A percentile compares a stretch with the other conserved stretches of the same genome.
Evolutionary conservation across 2,329 filamentous ascomycete genomes (phyloP).

Genomic region (Pyrenophora tritici-repentis): DNA sequence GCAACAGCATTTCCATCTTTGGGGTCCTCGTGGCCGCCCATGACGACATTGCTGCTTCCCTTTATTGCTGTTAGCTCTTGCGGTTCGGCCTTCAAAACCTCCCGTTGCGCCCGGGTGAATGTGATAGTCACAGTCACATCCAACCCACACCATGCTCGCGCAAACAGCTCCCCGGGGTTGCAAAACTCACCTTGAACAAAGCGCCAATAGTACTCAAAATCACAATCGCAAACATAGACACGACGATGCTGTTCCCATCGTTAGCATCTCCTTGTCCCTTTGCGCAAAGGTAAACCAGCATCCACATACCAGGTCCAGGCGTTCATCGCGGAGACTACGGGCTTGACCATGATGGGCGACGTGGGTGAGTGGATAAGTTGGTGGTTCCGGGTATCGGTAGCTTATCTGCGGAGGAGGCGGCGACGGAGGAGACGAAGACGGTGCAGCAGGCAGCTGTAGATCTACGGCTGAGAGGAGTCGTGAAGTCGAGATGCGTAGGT

Average conservation of each 20-base stretch:
- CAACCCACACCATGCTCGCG: too few relatives aligned
- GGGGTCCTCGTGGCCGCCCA: slow-evolving; percentile 72
- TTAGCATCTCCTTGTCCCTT: slow-evolving; percentile 17
- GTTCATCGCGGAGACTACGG: slow-evolving; percentile 86
- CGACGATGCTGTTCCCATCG: slow-evolving; percentile 32
- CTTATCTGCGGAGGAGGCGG: slow-evolving; percentile 17
- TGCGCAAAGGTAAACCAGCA: too few relatives aligned
- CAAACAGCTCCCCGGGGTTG: too few relatives aligned
- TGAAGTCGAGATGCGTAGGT: neutral
- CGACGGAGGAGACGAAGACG: slow-evolving; percentile 7
- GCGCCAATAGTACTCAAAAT: slow-evolving; percentile 69
- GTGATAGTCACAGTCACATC: too few relatives aligned
- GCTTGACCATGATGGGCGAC: slow-evolving; percentile 82
- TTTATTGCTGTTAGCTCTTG: slow-evolving; percentile 28
- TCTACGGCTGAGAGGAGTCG: neutral
- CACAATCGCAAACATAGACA: slow-evolving; percentile 66
- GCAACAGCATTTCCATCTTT: slow-evolving; percentile 78
- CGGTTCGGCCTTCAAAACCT: too few relatives aligned
- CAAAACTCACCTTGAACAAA: slow-evolving; percentile 74
- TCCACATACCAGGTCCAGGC: slow-evolving; percentile 86
- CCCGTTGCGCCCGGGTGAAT: too few relatives aligned
- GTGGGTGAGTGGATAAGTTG: slow-evolving; percentile 13
- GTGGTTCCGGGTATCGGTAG: slow-evolving; percentile 15
- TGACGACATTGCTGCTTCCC: slow-evolving; percentile 78
- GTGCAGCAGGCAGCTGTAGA: neutral